Conservation (phyloP, 331 rosid genomes). For the Dryas integrifolia region DNA sequence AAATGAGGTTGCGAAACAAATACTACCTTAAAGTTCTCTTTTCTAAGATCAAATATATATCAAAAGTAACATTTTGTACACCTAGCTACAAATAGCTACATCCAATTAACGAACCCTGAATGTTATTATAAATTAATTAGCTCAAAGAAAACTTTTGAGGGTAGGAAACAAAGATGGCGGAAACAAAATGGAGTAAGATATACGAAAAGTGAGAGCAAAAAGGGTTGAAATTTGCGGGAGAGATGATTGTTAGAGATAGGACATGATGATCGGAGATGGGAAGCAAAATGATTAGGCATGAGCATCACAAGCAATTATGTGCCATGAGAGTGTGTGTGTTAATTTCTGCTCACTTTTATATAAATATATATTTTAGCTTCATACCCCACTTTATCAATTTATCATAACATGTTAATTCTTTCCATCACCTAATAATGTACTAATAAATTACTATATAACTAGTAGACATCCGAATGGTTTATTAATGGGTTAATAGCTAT, state of each 20-base stretch:
- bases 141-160: not conserved
- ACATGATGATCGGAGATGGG: slow-evolving; percentile 59
- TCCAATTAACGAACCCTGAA: slow-evolving; percentile 1
- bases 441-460: slow-evolving; percentile 2
- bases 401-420: slow-evolving; percentile 7
- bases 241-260: slow-evolving; percentile 43
- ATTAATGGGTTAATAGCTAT: no score
- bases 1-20: no score
- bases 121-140: not conserved
- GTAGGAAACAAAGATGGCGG: not conserved
- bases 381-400: slow-evolving; percentile 16
- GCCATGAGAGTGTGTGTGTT: slow-evolving; percentile 51
- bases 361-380: not conserved
- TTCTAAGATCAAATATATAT: no score
- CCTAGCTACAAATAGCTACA: not conserved
- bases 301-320: slow-evolving; percentile 52
- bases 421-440: slow-evolving; percentile 2
- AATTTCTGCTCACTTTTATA: slow-evolving; percentile 1
- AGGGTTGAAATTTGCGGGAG: slow-evolving; percentile 22
- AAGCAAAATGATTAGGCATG: slow-evolving; percentile 72
- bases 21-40: no score
- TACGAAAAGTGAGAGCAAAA: not conserved
- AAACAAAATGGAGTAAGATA: not conserved
- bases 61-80: no score
- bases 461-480: no score